Conservation (phyloP, 805 yeast genomes). For the Metahyphopichia silvanorum region DNA sequence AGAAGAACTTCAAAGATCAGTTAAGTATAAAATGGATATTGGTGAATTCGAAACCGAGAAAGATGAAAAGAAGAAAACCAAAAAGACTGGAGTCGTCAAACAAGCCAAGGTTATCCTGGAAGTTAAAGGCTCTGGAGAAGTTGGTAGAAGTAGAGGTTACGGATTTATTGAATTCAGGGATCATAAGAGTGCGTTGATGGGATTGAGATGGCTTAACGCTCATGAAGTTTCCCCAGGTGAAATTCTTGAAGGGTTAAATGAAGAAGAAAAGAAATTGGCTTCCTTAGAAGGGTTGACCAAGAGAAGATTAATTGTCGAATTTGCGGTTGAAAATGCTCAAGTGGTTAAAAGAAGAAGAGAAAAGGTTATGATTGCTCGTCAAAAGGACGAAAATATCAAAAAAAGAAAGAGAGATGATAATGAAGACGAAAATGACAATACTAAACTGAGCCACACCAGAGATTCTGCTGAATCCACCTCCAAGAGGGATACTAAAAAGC, state of each 20-base stretch:
- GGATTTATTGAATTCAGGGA: constrained; percentile 93
- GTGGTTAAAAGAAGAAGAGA: constrained; percentile 90
- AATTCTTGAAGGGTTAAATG: constrained; percentile 64
- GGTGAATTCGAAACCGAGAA: constrained; percentile 23
- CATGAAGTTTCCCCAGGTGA: constrained; percentile 77
- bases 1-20: constrained; percentile 83
- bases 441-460: too few relatives aligned
- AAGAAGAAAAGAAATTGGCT: constrained; percentile 60
- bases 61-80: constrained; percentile 54
- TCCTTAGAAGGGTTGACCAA: constrained; percentile 52
- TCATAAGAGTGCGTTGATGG: constrained; percentile 92
- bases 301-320: constrained; percentile 86
- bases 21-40: constrained; percentile 54
- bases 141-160: constrained; percentile 93
- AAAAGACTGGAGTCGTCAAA: constrained; percentile 84
- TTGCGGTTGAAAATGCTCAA: constrained; percentile 93
- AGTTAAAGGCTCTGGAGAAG: constrained; percentile 80
- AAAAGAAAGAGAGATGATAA: constrained; percentile 24
- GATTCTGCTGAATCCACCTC: too few relatives aligned
- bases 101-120: constrained; percentile 94
- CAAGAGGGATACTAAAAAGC: constrained; percentile 21
- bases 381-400: constrained; percentile 17
- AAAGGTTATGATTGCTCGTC: constrained; percentile 44
- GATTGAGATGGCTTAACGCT: constrained; percentile 94
- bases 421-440: constrained; percentile 11